Evolutionary conservation across 2,329 filamentous ascomycete species (phyloP), one percentile per base, ranked within the genome.

Genomic region (Claviceps sp.): DNA sequence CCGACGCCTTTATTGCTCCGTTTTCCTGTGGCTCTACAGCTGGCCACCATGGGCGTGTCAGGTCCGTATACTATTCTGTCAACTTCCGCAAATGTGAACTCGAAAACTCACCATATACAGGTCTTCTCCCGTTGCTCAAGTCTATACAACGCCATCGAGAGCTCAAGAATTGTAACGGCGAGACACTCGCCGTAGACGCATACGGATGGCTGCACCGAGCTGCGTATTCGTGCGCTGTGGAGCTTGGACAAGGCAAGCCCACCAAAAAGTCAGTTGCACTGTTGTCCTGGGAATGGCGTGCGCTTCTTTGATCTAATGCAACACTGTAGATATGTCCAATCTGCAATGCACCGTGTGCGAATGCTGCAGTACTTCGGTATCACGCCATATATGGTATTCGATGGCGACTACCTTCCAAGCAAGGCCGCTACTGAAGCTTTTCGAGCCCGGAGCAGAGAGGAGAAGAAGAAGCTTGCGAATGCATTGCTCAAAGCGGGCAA

Each of bases 201-300:
- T 98, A 98, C 75, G 93, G 91, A 65, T 98, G 94, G 93, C 82
- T 98, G 52, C 93, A 98, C 68, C 85, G 93, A 59, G 94, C 90
- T 51, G 89, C 89, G 47, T 84, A 94, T 58, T 80, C 87, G 48
- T 97, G 91, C 72, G 88, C 91, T 56, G 81, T 93, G 61, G 93
- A 97, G 62, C 78, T 98, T 56, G 93, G 89, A 38, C 78, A 91
- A 61, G 88, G 81, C 61, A 93, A 88, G 65, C 89, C 88, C 14
- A 97, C 90, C 0, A 84, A 80, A 51, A 94, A 88, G 86, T 94
- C 74, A 64, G 79, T 42, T 41, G 11, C 22, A 20, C 11, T 24
- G 9, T 69, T 14, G 13, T 26, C 30, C 14, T 18, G 16, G 14
- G 20, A 4, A 46, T 43, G 13, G 13, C 30, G 37, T 26, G 24